Evolutionary conservation across 2,329 filamentous ascomycete genomes (phyloP).

Genomic region (Talaromyces marneffei): DNA sequence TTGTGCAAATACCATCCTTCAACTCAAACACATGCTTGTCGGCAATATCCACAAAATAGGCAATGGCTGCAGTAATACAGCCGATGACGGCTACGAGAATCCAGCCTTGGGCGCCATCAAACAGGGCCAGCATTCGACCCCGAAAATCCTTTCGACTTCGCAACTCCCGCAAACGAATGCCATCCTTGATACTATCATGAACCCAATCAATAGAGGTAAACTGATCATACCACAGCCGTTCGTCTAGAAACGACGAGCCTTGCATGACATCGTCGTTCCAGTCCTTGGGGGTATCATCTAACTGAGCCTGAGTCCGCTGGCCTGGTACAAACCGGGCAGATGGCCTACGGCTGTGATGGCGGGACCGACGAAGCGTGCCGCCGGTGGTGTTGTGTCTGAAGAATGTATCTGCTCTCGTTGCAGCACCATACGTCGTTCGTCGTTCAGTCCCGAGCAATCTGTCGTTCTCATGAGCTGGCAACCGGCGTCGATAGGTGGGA

Average conservation of each 20-base stretch:
- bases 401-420: slow-evolving; percentile 28
- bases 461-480: slow-evolving; percentile 25
- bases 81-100: slow-evolving; percentile 86
- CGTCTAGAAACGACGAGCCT: slow-evolving; percentile 64
- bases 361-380: slow-evolving; percentile 35
- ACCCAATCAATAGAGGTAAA: slow-evolving; percentile 98
- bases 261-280: slow-evolving; percentile 37
- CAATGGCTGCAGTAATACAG: slow-evolving; percentile 73
- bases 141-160: slow-evolving; percentile 75
- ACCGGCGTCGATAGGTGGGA: slow-evolving; percentile 27
- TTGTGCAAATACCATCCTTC: slow-evolving; percentile 80
- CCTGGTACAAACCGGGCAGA: slow-evolving; percentile 46
- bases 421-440: slow-evolving; percentile 28
- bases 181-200: slow-evolving; percentile 92
- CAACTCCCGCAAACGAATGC: slow-evolving; percentile 78
- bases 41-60: slow-evolving; percentile 82
- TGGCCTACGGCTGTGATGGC: slow-evolving; percentile 45
- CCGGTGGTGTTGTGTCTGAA: slow-evolving; percentile 31
- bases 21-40: slow-evolving; percentile 82
- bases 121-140: slow-evolving; percentile 68
- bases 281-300: slow-evolving; percentile 43
- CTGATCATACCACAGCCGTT: slow-evolving; percentile 97
- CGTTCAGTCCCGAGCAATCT: slow-evolving; percentile 11
- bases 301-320: slow-evolving; percentile 42
- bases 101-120: slow-evolving; percentile 91